Evolutionary conservation across 2,329 filamentous ascomycete species (phyloP), one percentile per base, ranked within the genome.

Genomic region (Pseudocercospora macadamiae): DNA sequence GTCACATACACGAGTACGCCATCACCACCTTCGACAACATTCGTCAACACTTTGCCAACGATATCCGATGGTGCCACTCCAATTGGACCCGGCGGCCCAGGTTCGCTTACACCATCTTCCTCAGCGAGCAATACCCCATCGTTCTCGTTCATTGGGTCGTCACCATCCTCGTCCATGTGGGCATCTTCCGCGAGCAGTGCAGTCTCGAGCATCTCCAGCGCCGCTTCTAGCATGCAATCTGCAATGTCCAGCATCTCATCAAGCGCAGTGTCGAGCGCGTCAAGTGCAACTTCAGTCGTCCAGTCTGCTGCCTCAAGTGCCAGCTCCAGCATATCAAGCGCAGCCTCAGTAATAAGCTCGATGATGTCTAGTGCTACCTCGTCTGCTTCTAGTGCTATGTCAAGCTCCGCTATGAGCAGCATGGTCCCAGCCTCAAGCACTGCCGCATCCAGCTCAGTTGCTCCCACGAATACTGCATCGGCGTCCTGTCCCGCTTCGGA

Each of bases 1-100:
- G 36, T 59, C 21, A 59, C 51, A 5, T 42, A 16, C 18, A 59
- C 56, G 2, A 59, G 44, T 36, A 54, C 56, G 9, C 26, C 16
- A 19, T 49, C 47, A 16, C 47, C 25, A 19, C 25, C 47, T 34
- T 49, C 47, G 9, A 34, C 47, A 3, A 28, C 25, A 3, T 19
- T 26, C 16, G 28, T 9, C 26, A 49, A 49, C 47, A 47, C 42
- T 2, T 26, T 49, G 5, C 26, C 47, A 14, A 49, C 47, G 8
- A 49, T 49, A 2, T 49, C 47, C 3, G 47, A 49, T 14, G 47
- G 7, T 26, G 26, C 26, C 16, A 30, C 26, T 18, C 47, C 47
- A 16, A 49, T 49, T 23, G 47, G 47, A 12, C 47, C 47, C 16
- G 25, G 7, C 16, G 26, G 26, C n/a, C 47, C 47, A 5, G 47